Conservation (phyloP, 73 alveolate species). For the Paramecium pentaurelia region DNA sequence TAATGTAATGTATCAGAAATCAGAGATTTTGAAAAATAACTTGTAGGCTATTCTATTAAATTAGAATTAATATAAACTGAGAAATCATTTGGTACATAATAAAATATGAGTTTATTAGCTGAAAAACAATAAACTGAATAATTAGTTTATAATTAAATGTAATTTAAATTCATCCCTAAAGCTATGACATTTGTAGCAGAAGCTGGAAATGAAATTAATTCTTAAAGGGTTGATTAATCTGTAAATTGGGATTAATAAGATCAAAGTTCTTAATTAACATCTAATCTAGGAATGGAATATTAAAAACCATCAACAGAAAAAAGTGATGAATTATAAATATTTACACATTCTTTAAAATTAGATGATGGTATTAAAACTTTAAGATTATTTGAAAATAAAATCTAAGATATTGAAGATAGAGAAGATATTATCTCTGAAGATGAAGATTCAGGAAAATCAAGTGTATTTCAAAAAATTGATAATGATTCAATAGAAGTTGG, state of each 20-base stretch:
- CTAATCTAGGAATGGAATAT: not conserved
- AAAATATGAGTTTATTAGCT: not conserved
- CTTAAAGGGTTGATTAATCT: not conserved
- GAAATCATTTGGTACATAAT: not conserved
- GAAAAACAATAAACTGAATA: not conserved
- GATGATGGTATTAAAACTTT: constrained; percentile 20
- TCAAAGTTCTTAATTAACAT: not conserved
- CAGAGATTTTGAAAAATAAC: not conserved
- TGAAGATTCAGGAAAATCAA: not conserved
- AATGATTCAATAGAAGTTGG: not conserved
- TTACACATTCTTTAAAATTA: not conserved
- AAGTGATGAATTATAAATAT: not conserved
- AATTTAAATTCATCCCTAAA: not conserved
- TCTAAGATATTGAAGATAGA: constrained; percentile 18
- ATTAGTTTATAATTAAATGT: not conserved
- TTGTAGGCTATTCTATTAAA: not conserved
- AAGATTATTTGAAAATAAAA: constrained; percentile 11
- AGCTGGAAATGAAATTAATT: not conserved
- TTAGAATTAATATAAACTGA: not conserved
- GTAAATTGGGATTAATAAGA: constrained; percentile 1
- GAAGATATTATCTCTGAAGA: not conserved
- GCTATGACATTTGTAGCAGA: not conserved
- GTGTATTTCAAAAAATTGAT: constrained; percentile 9
- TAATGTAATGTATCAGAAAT: not conserved
- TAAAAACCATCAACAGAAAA: not conserved